Evolutionary conservation across 768 basidiomycete genomes (phyloP).

Genomic region (Naganishia onofrii): DNA sequence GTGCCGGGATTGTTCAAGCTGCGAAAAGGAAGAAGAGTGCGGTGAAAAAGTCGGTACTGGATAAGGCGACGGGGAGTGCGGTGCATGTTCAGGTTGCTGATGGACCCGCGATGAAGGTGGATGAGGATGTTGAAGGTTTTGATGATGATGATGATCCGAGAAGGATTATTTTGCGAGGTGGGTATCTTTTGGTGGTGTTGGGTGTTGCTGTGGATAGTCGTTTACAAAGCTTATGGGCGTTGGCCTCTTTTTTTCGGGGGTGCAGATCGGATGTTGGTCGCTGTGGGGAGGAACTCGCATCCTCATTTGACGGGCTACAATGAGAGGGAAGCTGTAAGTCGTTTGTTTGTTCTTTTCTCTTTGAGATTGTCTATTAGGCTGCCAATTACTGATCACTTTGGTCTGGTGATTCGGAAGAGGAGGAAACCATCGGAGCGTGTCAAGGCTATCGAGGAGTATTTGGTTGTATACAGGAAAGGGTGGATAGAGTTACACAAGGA

Average conservation of each 20-base stretch:
- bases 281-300: conserved; percentile 64
- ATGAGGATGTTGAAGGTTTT: conserved; percentile 34
- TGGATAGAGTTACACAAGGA: conserved; percentile 80
- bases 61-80: conserved; percentile 25
- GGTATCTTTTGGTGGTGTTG: neutral
- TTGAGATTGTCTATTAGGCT: no score
- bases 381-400: conserved; percentile 53
- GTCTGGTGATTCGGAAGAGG: conserved; percentile 63
- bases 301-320: conserved; percentile 38
- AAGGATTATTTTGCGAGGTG: conserved; percentile 2
- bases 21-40: conserved; percentile 31
- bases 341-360: neutral
- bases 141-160: conserved; percentile 29
- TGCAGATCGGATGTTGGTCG: conserved; percentile 84
- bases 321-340: conserved; percentile 36
- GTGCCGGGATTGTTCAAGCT: conserved; percentile 61
- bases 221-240: neutral
- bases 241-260: neutral
- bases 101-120: conserved; percentile 29
- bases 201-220: neutral
- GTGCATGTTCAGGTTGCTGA: conserved; percentile 2
- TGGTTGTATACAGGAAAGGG: conserved; percentile 78
- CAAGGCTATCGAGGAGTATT: conserved; percentile 69
- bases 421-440: conserved; percentile 59
- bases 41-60: neutral